These are phyloP conservation scores for Luvunga scandens DNA, from an alignment of 345 rosid genomes.

Conservation along the genomic window DNA sequence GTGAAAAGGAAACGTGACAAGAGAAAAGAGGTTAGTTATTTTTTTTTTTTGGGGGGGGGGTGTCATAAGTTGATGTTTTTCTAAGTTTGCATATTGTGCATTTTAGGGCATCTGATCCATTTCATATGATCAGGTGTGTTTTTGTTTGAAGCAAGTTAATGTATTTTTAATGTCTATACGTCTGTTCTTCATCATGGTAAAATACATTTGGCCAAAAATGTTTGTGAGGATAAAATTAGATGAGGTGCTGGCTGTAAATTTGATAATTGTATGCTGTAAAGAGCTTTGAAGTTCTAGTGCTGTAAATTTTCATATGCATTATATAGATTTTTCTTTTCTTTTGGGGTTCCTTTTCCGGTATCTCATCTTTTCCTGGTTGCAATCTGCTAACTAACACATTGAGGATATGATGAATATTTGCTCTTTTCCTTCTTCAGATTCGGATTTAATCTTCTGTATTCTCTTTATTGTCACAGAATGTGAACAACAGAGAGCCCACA, in stretches of 20 bases:
- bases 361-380: not conserved
- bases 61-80: not conserved
- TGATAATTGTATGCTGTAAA: not conserved
- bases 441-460: slow-evolving; percentile 15
- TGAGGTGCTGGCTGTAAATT: not conserved
- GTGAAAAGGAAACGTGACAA: slow-evolving; percentile 81
- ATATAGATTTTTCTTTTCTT: not conserved
- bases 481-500: slow-evolving; percentile 58
- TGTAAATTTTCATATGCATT: not conserved
- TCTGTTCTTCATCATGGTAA: not conserved
- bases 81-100: not conserved
- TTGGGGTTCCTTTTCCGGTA: not conserved
- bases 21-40: slow-evolving; percentile 65
- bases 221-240: not conserved
- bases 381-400: not conserved
- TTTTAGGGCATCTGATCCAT: not conserved
- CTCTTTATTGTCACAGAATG: slow-evolving; percentile 41
- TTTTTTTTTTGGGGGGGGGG: too few relatives aligned
- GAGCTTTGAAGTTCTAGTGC: not conserved
- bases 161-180: not conserved
- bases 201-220: not conserved
- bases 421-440: slow-evolving; percentile 3
- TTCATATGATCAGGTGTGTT: not conserved
- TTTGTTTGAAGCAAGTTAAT: not conserved
- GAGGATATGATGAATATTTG: not conserved